Percentiles rank a stretch among this genome's conserved stretches.
Conservation (phyloP, 2,329 filamentous ascomycete species). For the Fusarium sp. region DNA sequence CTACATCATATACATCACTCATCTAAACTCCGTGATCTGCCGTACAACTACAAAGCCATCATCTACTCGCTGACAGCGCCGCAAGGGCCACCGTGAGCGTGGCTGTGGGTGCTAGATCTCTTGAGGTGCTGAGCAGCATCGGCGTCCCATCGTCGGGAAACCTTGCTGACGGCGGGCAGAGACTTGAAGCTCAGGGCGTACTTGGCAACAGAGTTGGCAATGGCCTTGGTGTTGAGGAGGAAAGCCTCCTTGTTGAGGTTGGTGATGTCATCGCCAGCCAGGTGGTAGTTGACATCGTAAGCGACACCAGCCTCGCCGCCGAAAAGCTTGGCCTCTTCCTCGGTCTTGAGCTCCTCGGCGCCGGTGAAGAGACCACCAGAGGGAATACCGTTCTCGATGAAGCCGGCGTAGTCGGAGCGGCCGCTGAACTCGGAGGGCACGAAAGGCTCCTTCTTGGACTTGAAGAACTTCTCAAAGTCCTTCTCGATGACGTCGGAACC, state of each 20-base stretch:
- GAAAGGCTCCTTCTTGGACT: slow-evolving; percentile 63
- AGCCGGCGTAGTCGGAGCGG: slow-evolving; percentile 77
- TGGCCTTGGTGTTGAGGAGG: slow-evolving; percentile 61
- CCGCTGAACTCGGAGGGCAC: slow-evolving; percentile 76
- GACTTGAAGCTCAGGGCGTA: slow-evolving; percentile 58
- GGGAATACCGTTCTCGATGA: slow-evolving; percentile 77
- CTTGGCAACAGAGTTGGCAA: slow-evolving; percentile 59
- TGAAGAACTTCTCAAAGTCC: slow-evolving; percentile 71
- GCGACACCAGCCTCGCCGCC: slow-evolving; percentile 71
- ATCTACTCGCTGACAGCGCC: slow-evolving; percentile 37
- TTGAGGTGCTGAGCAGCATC: slow-evolving; percentile 51
- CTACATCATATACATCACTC: slow-evolving; percentile 8
- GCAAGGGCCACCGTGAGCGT: slow-evolving; percentile 51
- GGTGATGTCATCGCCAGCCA: slow-evolving; percentile 59
- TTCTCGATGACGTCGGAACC: slow-evolving; percentile 74
- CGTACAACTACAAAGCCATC: background rate
- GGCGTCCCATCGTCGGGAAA: slow-evolving; percentile 50
- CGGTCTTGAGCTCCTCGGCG: slow-evolving; percentile 75
- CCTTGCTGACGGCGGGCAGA: slow-evolving; percentile 49
- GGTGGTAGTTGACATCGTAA: slow-evolving; percentile 64
- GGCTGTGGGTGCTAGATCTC: slow-evolving; percentile 43
- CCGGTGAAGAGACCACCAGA: slow-evolving; percentile 80
- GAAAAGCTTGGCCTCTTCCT: slow-evolving; percentile 71
- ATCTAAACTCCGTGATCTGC: background rate
- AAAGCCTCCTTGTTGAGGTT: slow-evolving; percentile 61